Evolutionary conservation across 768 basidiomycete species (phyloP).

Genomic region (Pisolithus orientalis): DNA sequence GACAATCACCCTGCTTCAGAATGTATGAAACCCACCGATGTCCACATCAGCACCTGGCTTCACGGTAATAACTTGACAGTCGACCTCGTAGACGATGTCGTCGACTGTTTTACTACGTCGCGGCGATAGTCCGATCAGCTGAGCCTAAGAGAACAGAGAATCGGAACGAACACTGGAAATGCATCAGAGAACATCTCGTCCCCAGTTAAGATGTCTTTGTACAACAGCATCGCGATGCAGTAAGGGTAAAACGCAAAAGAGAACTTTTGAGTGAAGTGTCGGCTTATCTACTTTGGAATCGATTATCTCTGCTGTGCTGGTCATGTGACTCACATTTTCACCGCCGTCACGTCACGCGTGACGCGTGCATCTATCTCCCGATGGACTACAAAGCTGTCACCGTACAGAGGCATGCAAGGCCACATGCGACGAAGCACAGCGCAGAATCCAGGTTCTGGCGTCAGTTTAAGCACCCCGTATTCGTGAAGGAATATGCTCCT

Average conservation of each 20-base stretch:
- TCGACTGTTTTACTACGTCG: conserved; percentile 64
- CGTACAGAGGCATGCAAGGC: conserved; percentile 52
- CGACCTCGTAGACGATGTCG: conserved; percentile 78
- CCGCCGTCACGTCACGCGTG: conserved; percentile 13
- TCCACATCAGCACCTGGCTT: conserved; percentile 78
- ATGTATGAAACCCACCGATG: conserved; percentile 57
- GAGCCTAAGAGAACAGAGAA: not conserved
- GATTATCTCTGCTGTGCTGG: not conserved
- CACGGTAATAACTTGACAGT: conserved; percentile 65
- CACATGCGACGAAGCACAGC: conserved; percentile 52
- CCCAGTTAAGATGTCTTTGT: conserved; percentile 59
- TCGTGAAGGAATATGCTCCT: conserved; percentile 95
- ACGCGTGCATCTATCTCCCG: conserved; percentile 5
- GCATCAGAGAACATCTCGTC: conserved; percentile 97
- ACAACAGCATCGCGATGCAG: conserved; percentile 59
- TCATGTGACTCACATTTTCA: conserved; percentile 8
- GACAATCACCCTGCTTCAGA: not conserved
- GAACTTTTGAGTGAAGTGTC: not conserved
- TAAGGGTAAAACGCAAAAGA: conserved; percentile 3
- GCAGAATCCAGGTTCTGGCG: conserved; percentile 83
- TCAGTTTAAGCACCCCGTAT: conserved; percentile 83
- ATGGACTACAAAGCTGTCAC: conserved; percentile 84
- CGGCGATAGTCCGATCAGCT: conserved; percentile 5
- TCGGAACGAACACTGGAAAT: conserved; percentile 63
- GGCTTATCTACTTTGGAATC: not conserved